These are phyloP conservation scores for Apocynum venetum DNA, from an alignment of 257 asterid genomes.

Conservation along the genomic window DNA sequence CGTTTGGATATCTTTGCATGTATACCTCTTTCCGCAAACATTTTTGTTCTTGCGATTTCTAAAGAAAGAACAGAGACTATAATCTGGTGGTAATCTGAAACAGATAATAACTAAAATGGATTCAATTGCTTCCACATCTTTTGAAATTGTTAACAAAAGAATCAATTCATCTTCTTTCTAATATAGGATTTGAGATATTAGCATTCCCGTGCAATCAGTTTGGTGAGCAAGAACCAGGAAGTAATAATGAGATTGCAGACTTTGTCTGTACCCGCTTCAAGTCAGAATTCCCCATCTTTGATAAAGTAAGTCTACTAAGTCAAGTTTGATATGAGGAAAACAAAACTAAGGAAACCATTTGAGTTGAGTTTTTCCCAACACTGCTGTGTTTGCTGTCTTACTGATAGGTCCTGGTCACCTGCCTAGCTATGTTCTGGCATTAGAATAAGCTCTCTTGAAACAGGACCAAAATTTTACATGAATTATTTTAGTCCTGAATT, in stretches of 20 bases:
- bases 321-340: neutral
- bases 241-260: constrained; percentile 52
- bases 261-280: constrained; percentile 71
- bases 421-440: neutral
- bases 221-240: constrained; percentile 81
- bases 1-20: neutral
- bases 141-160: neutral
- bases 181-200: constrained; percentile 64
- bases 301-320: constrained; percentile 36
- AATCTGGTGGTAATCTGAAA: neutral
- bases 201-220: constrained; percentile 93
- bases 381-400: neutral
- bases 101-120: neutral
- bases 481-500: neutral
- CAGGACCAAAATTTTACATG: neutral
- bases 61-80: neutral
- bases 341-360: neutral
- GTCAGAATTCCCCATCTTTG: constrained; percentile 70
- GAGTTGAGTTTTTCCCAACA: neutral
- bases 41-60: neutral
- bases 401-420: neutral
- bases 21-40: neutral
- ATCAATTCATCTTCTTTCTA: neutral
- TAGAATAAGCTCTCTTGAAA: neutral
- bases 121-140: neutral